Conservation (phyloP, 768 basidiomycete genomes). For the Gyrodon lividus region DNA sequence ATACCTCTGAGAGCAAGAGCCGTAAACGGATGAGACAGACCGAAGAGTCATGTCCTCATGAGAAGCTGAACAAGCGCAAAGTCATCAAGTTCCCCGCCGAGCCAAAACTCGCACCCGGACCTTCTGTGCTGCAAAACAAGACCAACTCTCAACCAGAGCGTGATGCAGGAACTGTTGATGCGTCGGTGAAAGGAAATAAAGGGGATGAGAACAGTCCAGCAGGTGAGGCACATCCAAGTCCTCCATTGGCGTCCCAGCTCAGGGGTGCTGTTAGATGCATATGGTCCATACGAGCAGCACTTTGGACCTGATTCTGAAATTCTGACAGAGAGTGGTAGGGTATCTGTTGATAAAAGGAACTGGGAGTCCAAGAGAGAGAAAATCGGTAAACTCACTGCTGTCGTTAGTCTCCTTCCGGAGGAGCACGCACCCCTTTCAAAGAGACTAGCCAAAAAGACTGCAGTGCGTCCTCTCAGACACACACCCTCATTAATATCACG, state of each 20-base stretch:
- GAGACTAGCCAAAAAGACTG: conserved; percentile 22
- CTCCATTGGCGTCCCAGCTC: background rate
- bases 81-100: conserved; percentile 35
- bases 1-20: conserved; percentile 79
- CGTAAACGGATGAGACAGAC: conserved; percentile 51
- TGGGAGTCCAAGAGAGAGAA: conserved; percentile 56
- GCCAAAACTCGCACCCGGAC: conserved; percentile 6
- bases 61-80: conserved; percentile 72
- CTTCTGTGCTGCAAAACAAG: conserved; percentile 6
- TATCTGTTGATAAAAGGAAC: conserved; percentile 49
- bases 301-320: conserved; percentile 62
- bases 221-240: conserved; percentile 8
- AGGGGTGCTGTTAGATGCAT: conserved; percentile 7
- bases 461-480: conserved; percentile 16
- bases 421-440: conserved; percentile 32
- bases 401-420: conserved; percentile 47
- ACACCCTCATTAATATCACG: background rate
- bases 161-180: conserved; percentile 29
- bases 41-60: conserved; percentile 38
- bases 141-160: conserved; percentile 15
- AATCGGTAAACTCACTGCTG: conserved; percentile 51
- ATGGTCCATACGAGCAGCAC: conserved; percentile 67
- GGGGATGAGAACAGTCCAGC: conserved; percentile 28
- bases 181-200: conserved; percentile 24
- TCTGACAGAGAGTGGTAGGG: conserved; percentile 49